A percentile compares a stretch with the other conserved stretches of the same genome.
These are phyloP conservation scores for Coniochaeta pulveracea DNA, from an alignment of 2,329 filamentous ascomycete species.

Conservation along the genomic window DNA sequence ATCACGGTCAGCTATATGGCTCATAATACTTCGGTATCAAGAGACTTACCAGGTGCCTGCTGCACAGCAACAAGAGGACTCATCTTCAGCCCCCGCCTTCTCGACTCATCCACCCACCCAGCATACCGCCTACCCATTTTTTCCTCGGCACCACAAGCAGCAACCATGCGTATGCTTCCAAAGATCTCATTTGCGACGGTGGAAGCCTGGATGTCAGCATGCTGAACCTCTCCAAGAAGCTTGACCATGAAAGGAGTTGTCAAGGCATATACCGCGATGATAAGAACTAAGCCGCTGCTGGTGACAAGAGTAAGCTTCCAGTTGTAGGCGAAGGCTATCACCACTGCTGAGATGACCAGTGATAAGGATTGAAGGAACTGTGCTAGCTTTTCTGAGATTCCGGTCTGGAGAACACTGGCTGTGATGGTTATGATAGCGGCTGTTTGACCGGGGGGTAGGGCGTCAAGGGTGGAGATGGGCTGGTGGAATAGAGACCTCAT, in stretches of 20 bases:
- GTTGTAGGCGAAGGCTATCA: conserved; percentile 43
- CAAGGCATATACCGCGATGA: conserved; percentile 33
- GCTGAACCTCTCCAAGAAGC: conserved; percentile 28
- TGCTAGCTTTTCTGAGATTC: conserved; percentile 51
- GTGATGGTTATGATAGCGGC: conserved; percentile 53
- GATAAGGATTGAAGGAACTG: conserved; percentile 42
- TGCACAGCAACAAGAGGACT: conserved; percentile 16
- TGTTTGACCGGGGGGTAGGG: conserved; percentile 46
- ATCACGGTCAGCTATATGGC: conserved; percentile 2
- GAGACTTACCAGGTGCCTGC: conserved; percentile 16
- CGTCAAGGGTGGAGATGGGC: conserved; percentile 55
- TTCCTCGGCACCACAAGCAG: conserved; percentile 48
- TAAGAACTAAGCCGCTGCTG: conserved; percentile 41
- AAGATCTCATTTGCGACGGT: conserved; percentile 50
- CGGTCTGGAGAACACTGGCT: conserved; percentile 48
- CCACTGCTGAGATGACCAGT: conserved; percentile 37
- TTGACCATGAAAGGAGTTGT: conserved; percentile 46
- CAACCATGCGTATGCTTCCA: conserved; percentile 46
- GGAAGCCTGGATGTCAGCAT: conserved; percentile 43
- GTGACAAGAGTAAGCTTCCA: conserved; percentile 51
- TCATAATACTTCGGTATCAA: background rate
- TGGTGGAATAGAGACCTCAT: conserved; percentile 51
- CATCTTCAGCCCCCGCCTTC: conserved; percentile 17
- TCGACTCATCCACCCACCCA: conserved; percentile 40
- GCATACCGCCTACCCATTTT: conserved; percentile 41